Base-by-base conservation (phyloP, 345 rosid species). In the Ricinus communis region DNA sequence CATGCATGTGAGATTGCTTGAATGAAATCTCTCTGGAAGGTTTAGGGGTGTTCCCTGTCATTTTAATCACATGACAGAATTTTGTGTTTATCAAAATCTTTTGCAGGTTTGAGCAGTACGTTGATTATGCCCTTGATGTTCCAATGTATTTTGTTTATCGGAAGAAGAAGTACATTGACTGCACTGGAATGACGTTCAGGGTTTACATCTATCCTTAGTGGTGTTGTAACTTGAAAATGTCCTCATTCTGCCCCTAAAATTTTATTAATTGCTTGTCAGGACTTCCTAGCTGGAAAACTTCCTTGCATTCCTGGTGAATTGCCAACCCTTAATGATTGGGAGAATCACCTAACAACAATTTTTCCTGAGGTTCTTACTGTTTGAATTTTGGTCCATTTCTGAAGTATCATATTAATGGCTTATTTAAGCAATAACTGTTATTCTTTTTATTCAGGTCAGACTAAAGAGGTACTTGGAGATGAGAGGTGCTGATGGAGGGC, bases 401-500 rank as follows among this genome's bases (percentile, higher is more conserved):
- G 50, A 51, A 53, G 16, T 13, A 31, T 9, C 65, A 59, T 72
- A 46, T 7, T 31, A 38, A 21, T 74, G 57, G 62, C 59, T 65
- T 67, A 60, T 69, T 68, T 70, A 68, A 77, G 16, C 57, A 59
- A 54, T n/a, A 49, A 50, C 55, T 25, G 33, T 53, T 56, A 36
- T 19, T 76, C 55, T 43, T 74, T 62, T 51, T 67, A 66, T 77
- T 67, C 83, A 90, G 97, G 99, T 95, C 54, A 86, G 99, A 70
- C 80, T 95, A 71, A 95, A 96, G 90, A 86, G 99, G 65, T 96
- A 96, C 83, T 81, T 96, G 85, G 99, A 96, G 86, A 96, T 96
- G 99, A 93, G 98, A 80, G 99, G 99, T 65, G 97, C 98, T 80
- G 99, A 93, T 87, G 97, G 98, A 82, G 98, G 98, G 77, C 97